Base-by-base conservation (phyloP, 441 rosid species). In the Bocquillonia castaneifolia region DNA sequence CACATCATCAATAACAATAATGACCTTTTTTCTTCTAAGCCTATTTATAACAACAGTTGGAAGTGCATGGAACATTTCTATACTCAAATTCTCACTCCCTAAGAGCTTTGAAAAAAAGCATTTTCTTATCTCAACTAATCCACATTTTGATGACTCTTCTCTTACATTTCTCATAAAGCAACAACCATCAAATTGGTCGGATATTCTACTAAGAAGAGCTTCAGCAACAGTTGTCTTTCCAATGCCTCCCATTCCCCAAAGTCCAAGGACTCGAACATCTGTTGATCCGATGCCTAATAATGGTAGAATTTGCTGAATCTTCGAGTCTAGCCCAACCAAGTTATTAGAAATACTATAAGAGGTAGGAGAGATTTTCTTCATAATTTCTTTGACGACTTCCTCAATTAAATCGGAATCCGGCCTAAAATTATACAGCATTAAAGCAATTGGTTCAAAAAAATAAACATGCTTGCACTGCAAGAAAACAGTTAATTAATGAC, bases 161-260 rank as follows among this genome's bases (percentile, higher is more conserved):
- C 56, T 59, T 14, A 72, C 61, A 40, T 52, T 61, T 8, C 47
- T 53, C 31, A 67, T 26, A 32, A 73, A 67, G 39, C 23, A 13
- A 14, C 40, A 31, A 6, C 17, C 34, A 17, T 52, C 61, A 62
- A 61, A 70, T 1, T 70, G 31, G 28, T 7, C 3, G n/a, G 31
- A 61, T 7, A 51, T 39, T 40, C 9, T 31, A 44, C 45, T 26
- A 47, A 18, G 2, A 3, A 47, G 10, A 28, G 7, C 39, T 59
- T 59, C 48, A 59, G 63, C 48, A 37, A 58, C 32, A 2, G 71
- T 72, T 26, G 70, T 72, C 42, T 73, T 66, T 1, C 67, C 72
- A 8, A 73, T 54, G 0, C 68, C 72, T 4, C 71, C 71, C 71
- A 58, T 66, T 6, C 76, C 71, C 56, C 67, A 65, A 3, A 66